These are phyloP conservation scores for Gracilaria domingensis DNA, from an alignment of 23 red algal genomes.

Conservation along the genomic window DNA sequence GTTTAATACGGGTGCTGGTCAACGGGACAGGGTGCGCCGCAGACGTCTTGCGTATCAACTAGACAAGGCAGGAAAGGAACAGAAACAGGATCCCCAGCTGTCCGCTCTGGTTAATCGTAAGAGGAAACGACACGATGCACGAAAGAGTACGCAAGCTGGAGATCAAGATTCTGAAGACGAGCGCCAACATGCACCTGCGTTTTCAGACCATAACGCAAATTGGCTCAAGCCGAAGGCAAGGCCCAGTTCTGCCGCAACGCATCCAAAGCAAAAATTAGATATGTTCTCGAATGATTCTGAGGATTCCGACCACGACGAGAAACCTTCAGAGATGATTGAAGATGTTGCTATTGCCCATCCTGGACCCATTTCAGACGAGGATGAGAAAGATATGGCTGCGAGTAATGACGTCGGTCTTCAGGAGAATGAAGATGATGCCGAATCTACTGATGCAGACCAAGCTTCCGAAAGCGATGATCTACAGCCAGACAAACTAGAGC, in stretches of 20 bases:
- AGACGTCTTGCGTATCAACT: constrained; percentile 58
- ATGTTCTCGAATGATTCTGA: not conserved
- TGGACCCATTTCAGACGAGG: not conserved
- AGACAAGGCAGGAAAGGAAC: constrained; percentile 49
- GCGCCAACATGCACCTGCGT: not conserved
- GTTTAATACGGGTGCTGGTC: constrained; percentile 51
- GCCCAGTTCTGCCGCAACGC: not conserved
- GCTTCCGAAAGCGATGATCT: constrained; percentile 28
- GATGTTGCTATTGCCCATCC: not conserved
- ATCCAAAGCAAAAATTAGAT: not conserved
- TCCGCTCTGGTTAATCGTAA: constrained; percentile 11
- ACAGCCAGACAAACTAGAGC: constrained; percentile 47
- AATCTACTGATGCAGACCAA: constrained; percentile 19
- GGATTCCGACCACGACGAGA: not conserved
- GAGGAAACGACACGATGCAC: not conserved
- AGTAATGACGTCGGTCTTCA: not conserved
- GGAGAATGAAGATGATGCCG: not conserved
- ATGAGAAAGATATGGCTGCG: not conserved
- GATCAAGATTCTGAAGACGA: constrained; percentile 14
- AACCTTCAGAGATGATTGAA: not conserved
- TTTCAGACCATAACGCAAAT: constrained; percentile 53
- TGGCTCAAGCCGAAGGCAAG: constrained; percentile 63
- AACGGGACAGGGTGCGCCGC: constrained; percentile 38
- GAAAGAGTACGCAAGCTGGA: not conserved
- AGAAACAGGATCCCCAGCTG: constrained; percentile 21